Base-by-base conservation (phyloP, 306 rosid species). In the Glycine latifolia region DNA sequence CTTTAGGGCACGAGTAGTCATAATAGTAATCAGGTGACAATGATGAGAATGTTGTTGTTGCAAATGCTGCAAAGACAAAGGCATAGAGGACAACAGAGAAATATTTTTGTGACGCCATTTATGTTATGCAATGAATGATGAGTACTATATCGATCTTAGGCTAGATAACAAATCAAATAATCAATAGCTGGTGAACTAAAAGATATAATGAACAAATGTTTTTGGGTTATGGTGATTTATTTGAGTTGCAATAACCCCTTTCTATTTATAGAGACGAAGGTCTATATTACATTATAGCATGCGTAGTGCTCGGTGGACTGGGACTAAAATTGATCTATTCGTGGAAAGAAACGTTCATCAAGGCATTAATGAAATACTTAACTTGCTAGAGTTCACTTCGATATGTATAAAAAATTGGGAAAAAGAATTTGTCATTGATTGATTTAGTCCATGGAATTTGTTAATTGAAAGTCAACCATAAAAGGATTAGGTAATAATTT, bases 11-110 rank as follows among this genome's bases (percentile, higher is more conserved):
- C 2, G 83, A 20, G 4, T 71, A 26, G 3, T 76, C 81, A 17
- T 87, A 87, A 68, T 87, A 87, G 68, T 85, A 82, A n/a, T 82
- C 41, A 8, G 85, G 11, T 16, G 85, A 79, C 9, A 84, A 76
- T 31, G 61, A 2, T 41, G 86, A 84, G 3, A 50, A 73, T 46
- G 79, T 46, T 71, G 75, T 16, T 20, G 52, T 71, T 71, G 85
- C 83, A 66, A 79, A 33, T 39, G 59, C 13, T 65, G 78, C 58
- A 41, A 79, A 12, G 3, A 81, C 35, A 10, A 77, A 13, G 3
- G 65, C 48, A 2, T 52, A 54, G 1, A 87, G 26, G 8, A 81
- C 13, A 39, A 39, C 11, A 39, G 8, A 71, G 47, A 76, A 50
- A 83, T 12, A 7, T 7, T 7, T 20, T 8, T n/a, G 8, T 0